Conservation (phyloP, 495 filamentous ascomycete genomes). For the Corynascus novoguineensis region DNA sequence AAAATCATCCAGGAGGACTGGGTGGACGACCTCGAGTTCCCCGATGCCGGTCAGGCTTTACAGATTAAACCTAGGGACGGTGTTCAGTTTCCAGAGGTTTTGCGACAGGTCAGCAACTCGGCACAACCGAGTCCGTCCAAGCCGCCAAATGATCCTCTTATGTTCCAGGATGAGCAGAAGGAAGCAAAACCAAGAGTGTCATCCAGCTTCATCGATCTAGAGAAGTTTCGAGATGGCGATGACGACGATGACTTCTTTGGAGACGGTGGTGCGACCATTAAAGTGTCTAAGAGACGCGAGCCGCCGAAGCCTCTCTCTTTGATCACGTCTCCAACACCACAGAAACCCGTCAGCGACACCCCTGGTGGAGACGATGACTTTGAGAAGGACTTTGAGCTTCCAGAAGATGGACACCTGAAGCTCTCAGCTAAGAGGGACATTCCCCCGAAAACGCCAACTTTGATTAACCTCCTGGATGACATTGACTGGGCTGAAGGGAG, state of each 20-base stretch:
- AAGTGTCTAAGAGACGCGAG: conserved; percentile 55
- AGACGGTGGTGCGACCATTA: conserved; percentile 60
- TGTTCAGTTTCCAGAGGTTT: conserved; percentile 58
- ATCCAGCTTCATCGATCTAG: conserved; percentile 44
- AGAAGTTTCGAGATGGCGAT: conserved; percentile 55
- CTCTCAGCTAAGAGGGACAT: conserved; percentile 56
- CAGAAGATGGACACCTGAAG: conserved; percentile 52
- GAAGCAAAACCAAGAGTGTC: conserved; percentile 26
- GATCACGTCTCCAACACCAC: conserved; percentile 52
- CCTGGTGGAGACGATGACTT: conserved; percentile 56
- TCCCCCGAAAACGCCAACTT: conserved; percentile 50
- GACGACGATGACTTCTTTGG: conserved; percentile 57
- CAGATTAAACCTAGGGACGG: conserved; percentile 58
- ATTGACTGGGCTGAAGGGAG: conserved; percentile 93
- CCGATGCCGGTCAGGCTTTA: conserved; percentile 52
- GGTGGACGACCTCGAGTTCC: conserved; percentile 84
- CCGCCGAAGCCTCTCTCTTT: conserved; percentile 49
- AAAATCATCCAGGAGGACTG: conserved; percentile 81
- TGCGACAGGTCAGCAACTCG: conserved; percentile 58
- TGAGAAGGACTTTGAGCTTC: conserved; percentile 73
- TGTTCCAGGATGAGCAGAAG: conserved; percentile 22
- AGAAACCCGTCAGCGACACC: conserved; percentile 31
- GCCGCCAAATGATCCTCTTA: conserved; percentile 20
- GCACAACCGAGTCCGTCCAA: conserved; percentile 39
- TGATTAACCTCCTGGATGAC: conserved; percentile 59